Evolutionary conservation across 2,329 filamentous ascomycete species (phyloP), one percentile per base, ranked within the genome.

Genomic region (Arthroderma sp.): DNA sequence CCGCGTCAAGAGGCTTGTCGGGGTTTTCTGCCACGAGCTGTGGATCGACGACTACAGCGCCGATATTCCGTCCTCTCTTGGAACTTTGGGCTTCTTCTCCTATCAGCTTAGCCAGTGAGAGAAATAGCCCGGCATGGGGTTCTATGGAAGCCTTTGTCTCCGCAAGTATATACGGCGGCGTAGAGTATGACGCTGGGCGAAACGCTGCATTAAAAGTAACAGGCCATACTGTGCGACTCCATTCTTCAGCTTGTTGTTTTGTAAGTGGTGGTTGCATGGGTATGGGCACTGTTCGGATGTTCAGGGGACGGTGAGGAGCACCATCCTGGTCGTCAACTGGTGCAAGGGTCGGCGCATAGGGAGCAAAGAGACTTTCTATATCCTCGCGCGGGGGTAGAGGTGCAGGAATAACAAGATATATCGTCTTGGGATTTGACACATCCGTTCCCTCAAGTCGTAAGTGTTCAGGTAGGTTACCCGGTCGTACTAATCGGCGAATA

Each of bases 1-100:
- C 55, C 4, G 63, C 62, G 22, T 62, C 54, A n/a, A 59, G 54
- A 55, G 58, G 63, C 33, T 62, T 57, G n/a, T 55, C 50, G 8
- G 54, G 55, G 28, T 56, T 51, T 8, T 50, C 50, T 30, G 55
- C 47, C 1, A 52, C 50, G 36, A 65, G 58, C n/a, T 55, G 53
- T 0, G 65, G 63, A 46, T 70, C 67, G 27, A 69, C 68, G 15
- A 69, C 59, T 8, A 70, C 68, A 5, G 65, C 66, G 29, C 67
- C 68, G 3, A 69, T 57, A 0, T 54, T 50, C 10, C 66, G 59
- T 15, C 68, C 68, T 28, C 57, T 57, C 5, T 63, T 60, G 1
- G 56, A 57, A 38, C 55, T 44, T 36, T 59, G 53, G 27, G 65
- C 59, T 52, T 69, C 65, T 4, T 54, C 46, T 1, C 65, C 68